Conservation (phyloP, 148 eudicot species). For the Fagopyrum tataricum region DNA sequence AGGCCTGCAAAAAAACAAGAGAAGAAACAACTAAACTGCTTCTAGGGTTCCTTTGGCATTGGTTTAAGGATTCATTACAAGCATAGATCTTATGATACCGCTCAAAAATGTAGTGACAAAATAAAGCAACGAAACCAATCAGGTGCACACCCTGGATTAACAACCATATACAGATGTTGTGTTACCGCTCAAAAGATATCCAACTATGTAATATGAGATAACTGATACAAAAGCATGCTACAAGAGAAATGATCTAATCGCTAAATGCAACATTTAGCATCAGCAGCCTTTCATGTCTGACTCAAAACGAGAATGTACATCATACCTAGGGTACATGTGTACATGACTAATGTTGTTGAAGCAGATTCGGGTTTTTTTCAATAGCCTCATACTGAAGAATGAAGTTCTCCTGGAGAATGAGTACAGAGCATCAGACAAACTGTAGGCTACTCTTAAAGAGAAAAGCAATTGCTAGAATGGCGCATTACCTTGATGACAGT, state of each 20-base stretch:
- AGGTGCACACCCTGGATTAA: too few species aligned
- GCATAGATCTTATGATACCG: too few species aligned
- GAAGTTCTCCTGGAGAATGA: conserved; percentile 50
- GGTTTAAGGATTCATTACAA: too few species aligned
- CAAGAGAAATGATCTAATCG: not conserved
- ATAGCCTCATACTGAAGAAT: conserved; percentile 54
- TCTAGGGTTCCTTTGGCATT: too few species aligned
- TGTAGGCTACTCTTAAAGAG: too few species aligned
- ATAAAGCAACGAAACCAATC: too few species aligned
- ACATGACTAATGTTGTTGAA: conserved; percentile 16
- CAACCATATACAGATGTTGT: too few species aligned
- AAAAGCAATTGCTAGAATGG: not conserved
- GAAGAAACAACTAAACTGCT: too few species aligned
- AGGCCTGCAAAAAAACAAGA: too few species aligned
- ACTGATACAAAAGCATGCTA: not conserved
- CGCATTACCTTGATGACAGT: conserved; percentile 46
- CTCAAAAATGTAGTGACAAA: too few species aligned
- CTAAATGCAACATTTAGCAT: not conserved
- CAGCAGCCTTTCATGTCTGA: not conserved
- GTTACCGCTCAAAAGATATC: too few species aligned
- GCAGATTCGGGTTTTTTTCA: conserved; percentile 49
- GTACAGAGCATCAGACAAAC: not conserved
- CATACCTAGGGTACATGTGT: not conserved
- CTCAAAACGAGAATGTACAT: not conserved
- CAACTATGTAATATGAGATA: not conserved